Evolutionary conservation across 108 stramenopile genomes (phyloP).

Genomic region (Seminavis robusta): DNA sequence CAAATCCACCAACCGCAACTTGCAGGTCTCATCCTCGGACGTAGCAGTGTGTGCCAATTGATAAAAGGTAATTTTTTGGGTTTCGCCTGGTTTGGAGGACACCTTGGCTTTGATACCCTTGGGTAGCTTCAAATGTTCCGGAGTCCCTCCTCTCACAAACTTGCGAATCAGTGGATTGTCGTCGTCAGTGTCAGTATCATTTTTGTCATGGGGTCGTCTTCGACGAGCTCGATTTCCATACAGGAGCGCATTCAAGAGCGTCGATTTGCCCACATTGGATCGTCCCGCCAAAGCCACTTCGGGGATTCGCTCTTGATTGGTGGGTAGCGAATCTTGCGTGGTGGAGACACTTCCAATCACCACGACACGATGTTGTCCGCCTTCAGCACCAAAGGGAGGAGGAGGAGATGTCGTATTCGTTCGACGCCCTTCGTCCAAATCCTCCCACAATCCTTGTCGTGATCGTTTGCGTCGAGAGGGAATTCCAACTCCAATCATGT

Average conservation of each 20-base stretch:
- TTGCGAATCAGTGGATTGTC: neutral
- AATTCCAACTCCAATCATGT: slow-evolving; percentile 62
- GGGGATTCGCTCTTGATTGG: slow-evolving; percentile 1
- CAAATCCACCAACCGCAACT: slow-evolving; percentile 62
- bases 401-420: neutral
- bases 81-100: slow-evolving; percentile 70
- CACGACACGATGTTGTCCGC: slow-evolving; percentile 1
- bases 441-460: neutral
- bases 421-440: neutral
- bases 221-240: slow-evolving; percentile 46
- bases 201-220: slow-evolving; percentile 1
- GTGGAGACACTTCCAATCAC: neutral
- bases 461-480: slow-evolving; percentile 9
- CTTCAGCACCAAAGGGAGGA: slow-evolving; percentile 8
- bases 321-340: slow-evolving; percentile 1
- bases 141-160: slow-evolving; percentile 29
- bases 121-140: slow-evolving; percentile 53
- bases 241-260: slow-evolving; percentile 70
- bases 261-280: slow-evolving; percentile 81
- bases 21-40: neutral
- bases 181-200: neutral
- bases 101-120: slow-evolving; percentile 68
- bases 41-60: slow-evolving; percentile 35
- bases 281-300: slow-evolving; percentile 61
- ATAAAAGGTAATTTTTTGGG: slow-evolving; percentile 68